Evolutionary conservation across 805 yeast genomes (phyloP), one percentile per base, ranked within the genome.

Genomic region (Grigorovia yakushimaensis): DNA sequence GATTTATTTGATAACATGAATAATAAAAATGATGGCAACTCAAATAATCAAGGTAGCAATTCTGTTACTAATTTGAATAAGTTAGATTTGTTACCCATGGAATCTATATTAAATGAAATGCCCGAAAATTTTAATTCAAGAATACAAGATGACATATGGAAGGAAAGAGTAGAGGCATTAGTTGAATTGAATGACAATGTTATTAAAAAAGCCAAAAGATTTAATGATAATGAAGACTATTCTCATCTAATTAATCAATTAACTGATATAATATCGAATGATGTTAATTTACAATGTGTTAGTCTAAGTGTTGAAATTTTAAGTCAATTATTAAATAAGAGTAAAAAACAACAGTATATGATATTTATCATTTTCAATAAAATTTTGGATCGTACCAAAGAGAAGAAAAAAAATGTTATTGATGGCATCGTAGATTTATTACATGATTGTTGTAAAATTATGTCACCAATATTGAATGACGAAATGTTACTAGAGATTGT

Each of bases 241-340:
- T 53, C 73, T 6, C 81, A 73, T 2, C 64, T 89, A n/a, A 15
- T 42, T 9, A 68, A 81, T 47, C 62, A 73, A 1, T 71, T 88
- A 53, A 77, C 82, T n/a, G 82, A 79, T 54, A 77, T 88, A 51
- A 72, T 88, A 59, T 52, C 53, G 27, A 87, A 81, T 58, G 98
- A 93, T 67, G 94, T 89, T 5, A 93, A 93, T 61, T 74, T 88
- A 46, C 88, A 83, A 66, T 39, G 95, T 86, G 13, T 96, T 85
- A 0, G 84, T 15, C 58, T 82, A 27, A 87, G 96, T 0, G 83
- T 95, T 1, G 78, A 78, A 47, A 78, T 84, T 41, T 67, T 82
- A 18, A 78, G 73, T 47, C 64, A 65, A 27, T 61, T 91, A 33
- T 68, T 93, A 42, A 72, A 81, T 47, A 54, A 62, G 1, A 70